Conservation (phyloP, 2,329 filamentous ascomycete genomes). For the Colletotrichum tropicale region DNA sequence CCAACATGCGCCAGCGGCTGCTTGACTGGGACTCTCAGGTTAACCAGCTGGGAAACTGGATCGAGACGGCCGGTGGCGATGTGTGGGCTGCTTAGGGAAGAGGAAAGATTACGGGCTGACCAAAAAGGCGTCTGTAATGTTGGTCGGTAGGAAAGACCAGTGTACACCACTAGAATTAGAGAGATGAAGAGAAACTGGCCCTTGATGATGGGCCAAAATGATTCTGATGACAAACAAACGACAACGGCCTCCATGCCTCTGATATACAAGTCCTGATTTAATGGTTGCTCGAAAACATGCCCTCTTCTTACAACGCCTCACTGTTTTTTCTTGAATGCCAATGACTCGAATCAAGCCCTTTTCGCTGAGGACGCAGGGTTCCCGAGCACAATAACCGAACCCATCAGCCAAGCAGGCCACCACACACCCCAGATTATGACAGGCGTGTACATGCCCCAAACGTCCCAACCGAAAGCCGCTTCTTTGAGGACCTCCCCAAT, state of each 20-base stretch:
- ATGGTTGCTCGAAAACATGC: background rate
- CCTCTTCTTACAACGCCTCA: background rate
- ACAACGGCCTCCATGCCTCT: background rate
- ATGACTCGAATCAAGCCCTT: background rate
- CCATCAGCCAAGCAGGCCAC: constrained; percentile 90
- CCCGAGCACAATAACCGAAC: constrained; percentile 58
- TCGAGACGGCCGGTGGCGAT: constrained; percentile 90
- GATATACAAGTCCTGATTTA: background rate
- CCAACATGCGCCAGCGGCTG: constrained; percentile 84
- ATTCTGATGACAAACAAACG: constrained; percentile 9
- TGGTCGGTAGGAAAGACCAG: background rate
- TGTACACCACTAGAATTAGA: constrained; percentile 22
- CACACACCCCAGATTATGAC: constrained; percentile 93
- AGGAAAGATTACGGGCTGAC: background rate
- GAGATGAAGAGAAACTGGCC: background rate
- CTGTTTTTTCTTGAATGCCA: background rate
- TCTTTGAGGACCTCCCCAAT: constrained; percentile 68
- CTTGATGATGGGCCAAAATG: background rate
- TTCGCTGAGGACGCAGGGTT: background rate
- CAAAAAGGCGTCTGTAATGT: background rate
- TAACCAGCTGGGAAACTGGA: constrained; percentile 96
- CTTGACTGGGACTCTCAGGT: constrained; percentile 97
- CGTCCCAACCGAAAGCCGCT: constrained; percentile 86
- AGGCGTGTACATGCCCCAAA: constrained; percentile 88
- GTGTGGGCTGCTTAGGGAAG: constrained; percentile 81